Evolutionary conservation across 805 yeast species (phyloP), one percentile per base, ranked within the genome.

Genomic region (Candida maris): DNA sequence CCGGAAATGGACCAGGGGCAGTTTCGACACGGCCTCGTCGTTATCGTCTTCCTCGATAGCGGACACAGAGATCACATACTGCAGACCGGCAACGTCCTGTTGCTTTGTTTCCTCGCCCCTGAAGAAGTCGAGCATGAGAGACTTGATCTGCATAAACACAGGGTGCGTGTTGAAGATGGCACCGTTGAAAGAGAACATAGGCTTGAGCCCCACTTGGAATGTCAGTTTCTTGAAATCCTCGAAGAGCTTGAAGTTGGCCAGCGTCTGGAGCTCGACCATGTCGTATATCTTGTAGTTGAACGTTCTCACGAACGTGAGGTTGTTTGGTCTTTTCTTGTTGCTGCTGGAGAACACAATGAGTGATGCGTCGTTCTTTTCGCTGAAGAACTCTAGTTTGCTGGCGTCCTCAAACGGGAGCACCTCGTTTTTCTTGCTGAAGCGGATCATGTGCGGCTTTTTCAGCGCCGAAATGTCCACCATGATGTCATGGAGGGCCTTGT

Each of bases 41-140:
- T 77, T 73, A 50, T 85, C 89, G 49, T 85, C 93, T 38, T 78
- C 79, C 51, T 80, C 81, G 13, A 82, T 81, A 2, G 82, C 80
- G 23, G 87, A 77, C 37, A 93, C 65, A 3, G 95, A 75, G 48
- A 93, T 87, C 35, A 93, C 82, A 59, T 86, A 85, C 63, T 93
- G 97, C 49, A 93, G 70, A 32, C 97, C 97, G 2, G 96, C 94
- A 30, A 91, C 95, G 60, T 93, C 98, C 56, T 87, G 88, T 52
- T 83, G 67, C 40, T 77, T 81, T 17, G 88, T 79, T 36, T 73
- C 79, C 49, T 85, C 87, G 30, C 88, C 97, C 50, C 94, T 73
- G 73, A 81, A 93, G 60, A 93, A 83, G 63, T 93, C 98, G 47
- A 93, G 55, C 54, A 93, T 88, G 47, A 89, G 68, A 1, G 96